phyloP scores from a whole-genome alignment of 2,329 filamentous ascomycete genomes.

The Aureobasidium subglaciale region DNA sequence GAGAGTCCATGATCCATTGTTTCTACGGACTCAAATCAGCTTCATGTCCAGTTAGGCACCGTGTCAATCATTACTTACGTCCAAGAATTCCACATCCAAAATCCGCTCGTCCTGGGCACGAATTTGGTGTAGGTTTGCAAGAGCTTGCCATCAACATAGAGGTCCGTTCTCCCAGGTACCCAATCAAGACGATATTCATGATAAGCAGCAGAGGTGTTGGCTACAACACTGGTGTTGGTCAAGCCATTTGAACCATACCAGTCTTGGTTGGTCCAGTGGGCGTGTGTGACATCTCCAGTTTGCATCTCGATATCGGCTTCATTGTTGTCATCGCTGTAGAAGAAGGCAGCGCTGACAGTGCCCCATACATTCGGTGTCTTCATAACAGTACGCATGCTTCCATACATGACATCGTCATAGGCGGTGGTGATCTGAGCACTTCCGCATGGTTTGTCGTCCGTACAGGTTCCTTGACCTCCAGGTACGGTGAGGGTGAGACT shows the following conservation, averaged over 20 bases:
- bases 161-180: conserved; percentile 53
- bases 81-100: conserved; percentile 49
- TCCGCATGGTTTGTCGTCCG: conserved; percentile 1
- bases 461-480: background rate
- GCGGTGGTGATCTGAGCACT: conserved; percentile 56
- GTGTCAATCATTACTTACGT: conserved; percentile 32
- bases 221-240: conserved; percentile 54
- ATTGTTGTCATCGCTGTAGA: conserved; percentile 72
- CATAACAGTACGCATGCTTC: conserved; percentile 61
- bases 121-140: conserved; percentile 47
- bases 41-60: too few species aligned
- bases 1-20: conserved; percentile 66
- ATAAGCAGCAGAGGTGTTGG: conserved; percentile 58
- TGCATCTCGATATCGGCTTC: conserved; percentile 68
- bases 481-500: conserved; percentile 2
- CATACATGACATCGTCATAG: conserved; percentile 54
- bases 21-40: conserved; percentile 29
- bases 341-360: conserved; percentile 74
- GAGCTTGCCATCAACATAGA: conserved; percentile 59
- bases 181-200: conserved; percentile 80
- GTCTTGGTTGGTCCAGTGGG: conserved; percentile 50
- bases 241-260: conserved; percentile 55
- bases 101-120: conserved; percentile 51
- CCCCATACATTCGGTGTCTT: conserved; percentile 54
- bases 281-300: conserved; percentile 10